Evolutionary conservation across 768 basidiomycete genomes (phyloP).

Genomic region (Trametes meyenii): DNA sequence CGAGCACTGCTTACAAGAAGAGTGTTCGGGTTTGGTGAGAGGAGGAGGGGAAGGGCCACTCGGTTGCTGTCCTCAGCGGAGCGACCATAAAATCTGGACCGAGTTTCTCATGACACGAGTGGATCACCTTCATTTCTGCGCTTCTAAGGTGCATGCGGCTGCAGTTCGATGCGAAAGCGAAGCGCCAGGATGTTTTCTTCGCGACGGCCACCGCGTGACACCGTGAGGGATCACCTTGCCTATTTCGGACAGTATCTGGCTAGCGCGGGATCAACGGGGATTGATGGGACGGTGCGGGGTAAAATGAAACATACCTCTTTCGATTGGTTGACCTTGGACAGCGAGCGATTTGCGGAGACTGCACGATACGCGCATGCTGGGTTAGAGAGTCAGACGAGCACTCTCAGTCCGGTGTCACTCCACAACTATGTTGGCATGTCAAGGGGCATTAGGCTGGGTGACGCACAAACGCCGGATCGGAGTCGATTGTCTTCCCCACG

Average conservation of each 20-base stretch:
- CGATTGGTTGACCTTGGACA: background rate
- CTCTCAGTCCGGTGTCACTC: background rate
- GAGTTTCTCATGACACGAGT: conserved; percentile 12
- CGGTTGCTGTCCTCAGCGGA: background rate
- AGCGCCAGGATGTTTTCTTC: conserved; percentile 1
- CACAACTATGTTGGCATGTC: background rate
- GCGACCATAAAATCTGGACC: background rate
- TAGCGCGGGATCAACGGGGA: conserved; percentile 7
- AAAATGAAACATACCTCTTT: conserved; percentile 2
- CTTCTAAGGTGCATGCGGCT: conserved; percentile 5
- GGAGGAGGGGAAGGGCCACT: conserved; percentile 4
- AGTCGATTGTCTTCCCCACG: background rate
- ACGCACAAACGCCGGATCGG: background rate
- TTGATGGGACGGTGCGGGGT: conserved; percentile 15
- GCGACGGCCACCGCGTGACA: conserved; percentile 9
- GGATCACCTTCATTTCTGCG: conserved; percentile 7
- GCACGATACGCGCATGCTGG: background rate
- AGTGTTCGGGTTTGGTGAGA: background rate
- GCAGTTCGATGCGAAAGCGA: background rate
- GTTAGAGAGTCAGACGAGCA: conserved; percentile 9
- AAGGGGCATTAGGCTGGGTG: background rate
- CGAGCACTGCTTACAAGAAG: background rate
- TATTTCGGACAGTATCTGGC: background rate
- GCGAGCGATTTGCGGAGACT: background rate
- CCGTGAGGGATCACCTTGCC: background rate